A percentile compares a stretch with the other conserved stretches of the same genome.
phyloP scores from a whole-genome alignment of 176 grass and related monocot genomes.

The Aegilops umbellulata region DNA sequence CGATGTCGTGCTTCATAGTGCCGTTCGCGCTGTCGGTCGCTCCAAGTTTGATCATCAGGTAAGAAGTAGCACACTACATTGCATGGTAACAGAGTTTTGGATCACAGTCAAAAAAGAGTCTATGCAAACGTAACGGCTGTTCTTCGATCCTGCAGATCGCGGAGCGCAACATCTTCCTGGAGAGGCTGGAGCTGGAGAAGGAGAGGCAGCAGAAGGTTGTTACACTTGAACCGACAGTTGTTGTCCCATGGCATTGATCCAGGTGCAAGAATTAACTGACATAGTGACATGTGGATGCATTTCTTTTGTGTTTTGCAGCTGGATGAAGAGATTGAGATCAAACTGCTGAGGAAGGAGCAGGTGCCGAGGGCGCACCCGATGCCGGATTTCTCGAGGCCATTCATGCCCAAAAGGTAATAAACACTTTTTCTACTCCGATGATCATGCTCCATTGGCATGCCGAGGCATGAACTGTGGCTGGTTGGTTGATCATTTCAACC shows the following conservation, averaged over 20 bases:
- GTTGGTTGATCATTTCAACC: neutral
- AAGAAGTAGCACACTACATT: slow-evolving; percentile 34
- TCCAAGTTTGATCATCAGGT: slow-evolving; percentile 75
- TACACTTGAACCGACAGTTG: neutral
- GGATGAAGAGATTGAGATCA: slow-evolving; percentile 77
- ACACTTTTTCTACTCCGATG: neutral
- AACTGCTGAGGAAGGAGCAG: slow-evolving; percentile 56
- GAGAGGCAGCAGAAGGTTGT: slow-evolving; percentile 63
- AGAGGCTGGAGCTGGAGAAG: slow-evolving; percentile 58
- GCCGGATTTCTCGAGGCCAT: slow-evolving; percentile 78
- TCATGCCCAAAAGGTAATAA: slow-evolving; percentile 68
- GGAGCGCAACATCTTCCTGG: slow-evolving; percentile 50
- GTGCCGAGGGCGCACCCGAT: slow-evolving; percentile 74
- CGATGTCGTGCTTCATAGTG: slow-evolving; percentile 65
- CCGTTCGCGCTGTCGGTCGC: slow-evolving; percentile 48
- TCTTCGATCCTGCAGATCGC: slow-evolving; percentile 43
- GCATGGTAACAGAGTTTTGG: slow-evolving; percentile 1
- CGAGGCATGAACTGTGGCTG: neutral
- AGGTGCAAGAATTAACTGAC: neutral
- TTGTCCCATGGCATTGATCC: neutral
- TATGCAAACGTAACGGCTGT: neutral
- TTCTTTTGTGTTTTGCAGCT: slow-evolving; percentile 7
- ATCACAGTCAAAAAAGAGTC: neutral
- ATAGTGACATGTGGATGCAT: neutral
- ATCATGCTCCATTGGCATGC: neutral